Evolutionary conservation across 78 protist genomes (phyloP), one percentile per base, ranked within the genome.

Genomic region (Isochrysis galbana): DNA sequence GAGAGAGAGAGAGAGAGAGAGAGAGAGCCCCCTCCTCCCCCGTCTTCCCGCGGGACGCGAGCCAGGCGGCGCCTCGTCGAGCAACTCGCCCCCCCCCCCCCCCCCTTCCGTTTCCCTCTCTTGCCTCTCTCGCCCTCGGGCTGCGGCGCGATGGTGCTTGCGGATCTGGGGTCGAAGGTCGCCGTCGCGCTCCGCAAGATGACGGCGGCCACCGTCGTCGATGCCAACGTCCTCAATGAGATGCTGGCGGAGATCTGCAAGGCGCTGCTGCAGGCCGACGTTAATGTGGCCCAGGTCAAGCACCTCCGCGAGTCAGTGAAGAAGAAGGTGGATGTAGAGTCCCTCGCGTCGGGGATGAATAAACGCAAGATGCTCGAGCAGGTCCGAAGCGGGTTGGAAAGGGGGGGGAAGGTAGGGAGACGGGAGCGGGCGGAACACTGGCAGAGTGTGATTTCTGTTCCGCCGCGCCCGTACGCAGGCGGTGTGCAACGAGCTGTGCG

Each of bases 221-320:
- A 96, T 90, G 96, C 97, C n/a, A 93, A 87, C 45, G 97, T 93
- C 14, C 38, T 93, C 42, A 80, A 98, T 47, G 92, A 54, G 17
- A 77, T 97, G 94, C 91, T 89, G 45, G 10, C 44, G 22, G 98
- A 98, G 46, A 92, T 98, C 46, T 88, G 95, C 39, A 83, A 80
- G 39, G 99, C 99, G 29, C 93, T 98, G 36, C 55, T 96, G 29
- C 77, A 91, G 72, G 84, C 98, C 10, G 99, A 98, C 92, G 99
- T 98, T 42, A 94, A 96, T 78, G 91, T 98, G 46, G 39, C 41
- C 80, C 89, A 51, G 77, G 94, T 94, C 32, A 72, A 91, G 61
- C 44, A 90, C 55, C 93, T 98, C 93, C 96, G 98, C 46, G 93
- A 95, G 83, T 94, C 91, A 42, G 89, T 97, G 36, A 93, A 94